Evolutionary conservation across 106 monocot genomes (phyloP).

Genomic region (Xerophyta viscosa): DNA sequence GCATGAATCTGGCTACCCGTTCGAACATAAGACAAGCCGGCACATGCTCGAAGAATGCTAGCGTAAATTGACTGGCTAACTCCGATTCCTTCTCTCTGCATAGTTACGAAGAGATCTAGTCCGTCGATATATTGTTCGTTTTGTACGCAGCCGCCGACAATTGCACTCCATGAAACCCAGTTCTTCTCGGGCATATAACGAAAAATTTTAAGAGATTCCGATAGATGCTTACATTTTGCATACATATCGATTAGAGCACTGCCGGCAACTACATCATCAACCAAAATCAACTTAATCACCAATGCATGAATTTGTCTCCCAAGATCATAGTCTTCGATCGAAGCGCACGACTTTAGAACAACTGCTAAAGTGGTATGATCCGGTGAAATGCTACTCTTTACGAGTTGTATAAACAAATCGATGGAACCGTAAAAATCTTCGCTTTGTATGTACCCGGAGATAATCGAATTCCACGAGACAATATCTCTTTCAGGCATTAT

Average conservation of each 20-base stretch:
- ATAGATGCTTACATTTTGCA: conserved; percentile 51
- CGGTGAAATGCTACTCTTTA: conserved; percentile 7
- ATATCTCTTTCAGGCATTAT: conserved; percentile 41
- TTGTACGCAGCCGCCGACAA: conserved; percentile 60
- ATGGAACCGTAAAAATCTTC: conserved; percentile 13
- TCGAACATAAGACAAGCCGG: conserved; percentile 20
- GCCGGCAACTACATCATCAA: conserved; percentile 40
- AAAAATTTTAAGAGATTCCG: conserved; percentile 43
- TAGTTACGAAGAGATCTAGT: conserved; percentile 46
- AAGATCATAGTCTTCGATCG: conserved; percentile 14
- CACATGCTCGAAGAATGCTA: conserved; percentile 70
- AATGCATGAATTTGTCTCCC: conserved; percentile 48
- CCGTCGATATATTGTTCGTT: conserved; percentile 39
- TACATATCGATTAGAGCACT: conserved; percentile 76
- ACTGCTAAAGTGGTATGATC: conserved; percentile 49
- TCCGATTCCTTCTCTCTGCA: conserved; percentile 42
- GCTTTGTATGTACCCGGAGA: conserved; percentile 32
- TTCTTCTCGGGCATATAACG: conserved; percentile 51
- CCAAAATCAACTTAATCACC: conserved; percentile 28
- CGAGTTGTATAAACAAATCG: conserved; percentile 29
- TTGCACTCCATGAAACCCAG: conserved; percentile 77
- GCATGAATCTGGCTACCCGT: conserved; percentile 61
- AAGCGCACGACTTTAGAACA: conserved; percentile 33
- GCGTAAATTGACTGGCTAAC: conserved; percentile 81
- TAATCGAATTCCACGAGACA: conserved; percentile 58